Conservation (phyloP, 2,329 filamentous ascomycete genomes). For the Apiospora aurea region DNA sequence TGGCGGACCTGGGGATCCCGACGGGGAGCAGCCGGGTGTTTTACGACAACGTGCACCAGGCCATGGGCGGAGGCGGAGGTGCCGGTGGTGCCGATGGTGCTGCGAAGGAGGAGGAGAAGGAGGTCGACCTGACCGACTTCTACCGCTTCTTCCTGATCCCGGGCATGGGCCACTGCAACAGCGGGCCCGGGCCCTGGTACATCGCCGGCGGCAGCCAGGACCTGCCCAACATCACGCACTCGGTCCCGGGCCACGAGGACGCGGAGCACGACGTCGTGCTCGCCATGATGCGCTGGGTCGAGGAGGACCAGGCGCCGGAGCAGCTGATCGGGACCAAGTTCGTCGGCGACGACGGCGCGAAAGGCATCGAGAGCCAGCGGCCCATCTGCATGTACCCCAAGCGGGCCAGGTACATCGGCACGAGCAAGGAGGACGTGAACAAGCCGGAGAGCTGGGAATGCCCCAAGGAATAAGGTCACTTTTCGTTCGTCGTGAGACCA, state of each 20-base stretch:
- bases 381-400: conserved; percentile 40
- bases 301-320: conserved; percentile 39
- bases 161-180: conserved; percentile 56
- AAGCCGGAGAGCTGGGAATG: conserved; percentile 38
- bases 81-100: too few relatives aligned
- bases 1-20: conserved; percentile 42
- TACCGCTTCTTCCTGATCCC: conserved; percentile 58
- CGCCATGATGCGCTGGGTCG: conserved; percentile 48
- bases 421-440: conserved; percentile 33
- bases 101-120: conserved; percentile 28
- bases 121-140: conserved; percentile 50
- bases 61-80: conserved; percentile 29
- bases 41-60: conserved; percentile 39
- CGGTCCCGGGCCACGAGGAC: conserved; percentile 46
- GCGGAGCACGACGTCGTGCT: conserved; percentile 45
- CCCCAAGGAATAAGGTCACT: background rate
- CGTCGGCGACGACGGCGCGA: conserved; percentile 34
- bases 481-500: background rate
- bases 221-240: conserved; percentile 37
- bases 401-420: conserved; percentile 37
- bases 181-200: conserved; percentile 43
- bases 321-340: conserved; percentile 41
- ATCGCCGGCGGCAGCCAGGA: conserved; percentile 41
- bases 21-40: conserved; percentile 42
- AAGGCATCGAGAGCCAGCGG: conserved; percentile 37